Percentiles rank a stretch among this genome's conserved stretches.
Evolutionary conservation across 495 filamentous ascomycete species (phyloP).

Genomic region (Penicillium flavigenum): DNA sequence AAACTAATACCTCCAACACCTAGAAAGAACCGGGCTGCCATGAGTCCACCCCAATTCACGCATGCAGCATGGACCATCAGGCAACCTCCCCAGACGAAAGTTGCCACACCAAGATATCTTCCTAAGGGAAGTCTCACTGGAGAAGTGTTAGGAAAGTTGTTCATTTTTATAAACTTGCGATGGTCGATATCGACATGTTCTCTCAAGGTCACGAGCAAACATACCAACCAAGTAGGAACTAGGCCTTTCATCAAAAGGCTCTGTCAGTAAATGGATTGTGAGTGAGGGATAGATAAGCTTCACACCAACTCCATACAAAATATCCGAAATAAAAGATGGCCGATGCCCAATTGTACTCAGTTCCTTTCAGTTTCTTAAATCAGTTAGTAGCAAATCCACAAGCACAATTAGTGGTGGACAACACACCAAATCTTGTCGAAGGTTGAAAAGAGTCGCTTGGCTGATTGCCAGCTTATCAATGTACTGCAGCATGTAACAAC

Average conservation of each 20-base stretch:
- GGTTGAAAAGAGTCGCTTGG: conserved; percentile 52
- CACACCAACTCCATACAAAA: conserved; percentile 49
- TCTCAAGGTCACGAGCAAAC: too few relatives aligned
- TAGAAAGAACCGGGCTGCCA: conserved; percentile 52
- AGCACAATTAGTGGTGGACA: too few relatives aligned
- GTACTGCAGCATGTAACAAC: conserved; percentile 52
- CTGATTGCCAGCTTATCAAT: conserved; percentile 60
- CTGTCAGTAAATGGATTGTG: too few relatives aligned
- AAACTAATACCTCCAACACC: conserved; percentile 45
- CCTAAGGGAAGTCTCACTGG: conserved; percentile 53
- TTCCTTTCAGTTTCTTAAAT: conserved; percentile 34
- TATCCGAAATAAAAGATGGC: conserved; percentile 54
- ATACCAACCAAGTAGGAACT: conserved; percentile 48
- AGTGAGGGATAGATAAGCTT: too few relatives aligned
- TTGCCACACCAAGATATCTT: conserved; percentile 45
- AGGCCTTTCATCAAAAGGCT: too few relatives aligned
- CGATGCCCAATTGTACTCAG: conserved; percentile 50
- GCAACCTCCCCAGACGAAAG: conserved; percentile 33
- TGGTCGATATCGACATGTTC: too few relatives aligned
- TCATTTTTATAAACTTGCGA: too few relatives aligned
- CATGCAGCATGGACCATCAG: conserved; percentile 48
- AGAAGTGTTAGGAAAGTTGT: too few relatives aligned
- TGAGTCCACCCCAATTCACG: conserved; percentile 47
- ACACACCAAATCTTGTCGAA: conserved; percentile 40
- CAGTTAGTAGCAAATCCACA: not conserved